phyloP scores from a whole-genome alignment of 1,284 basidiomycete species.

The Malassezia restricta region DNA sequence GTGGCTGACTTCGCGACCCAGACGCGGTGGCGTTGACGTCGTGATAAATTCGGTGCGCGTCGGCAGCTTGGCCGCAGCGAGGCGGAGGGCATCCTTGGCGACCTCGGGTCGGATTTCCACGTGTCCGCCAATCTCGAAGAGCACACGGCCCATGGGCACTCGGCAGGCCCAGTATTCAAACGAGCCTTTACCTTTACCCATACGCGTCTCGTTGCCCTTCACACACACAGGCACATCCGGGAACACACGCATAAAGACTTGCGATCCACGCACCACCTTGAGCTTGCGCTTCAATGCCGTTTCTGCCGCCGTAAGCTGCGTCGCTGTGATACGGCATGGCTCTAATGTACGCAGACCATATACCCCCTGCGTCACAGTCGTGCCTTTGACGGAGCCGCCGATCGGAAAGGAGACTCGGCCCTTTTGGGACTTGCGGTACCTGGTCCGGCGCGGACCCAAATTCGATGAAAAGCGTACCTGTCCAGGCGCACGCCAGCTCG shows the following conservation, averaged over 20 bases:
- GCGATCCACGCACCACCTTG: slow-evolving; percentile 77
- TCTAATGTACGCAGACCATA: slow-evolving; percentile 83
- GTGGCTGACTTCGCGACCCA: slow-evolving; percentile 53
- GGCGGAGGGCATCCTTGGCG: slow-evolving; percentile 77
- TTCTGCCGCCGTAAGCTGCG: slow-evolving; percentile 74
- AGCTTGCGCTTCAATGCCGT: slow-evolving; percentile 81
- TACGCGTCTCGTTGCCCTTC: slow-evolving; percentile 97
- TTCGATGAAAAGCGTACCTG: slow-evolving; percentile 51
- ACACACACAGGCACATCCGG: slow-evolving; percentile 95
- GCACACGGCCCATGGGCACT: slow-evolving; percentile 81
- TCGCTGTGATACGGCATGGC: slow-evolving; percentile 73
- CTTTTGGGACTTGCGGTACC: slow-evolving; percentile 76
- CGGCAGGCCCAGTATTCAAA: slow-evolving; percentile 96
- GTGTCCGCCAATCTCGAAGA: slow-evolving; percentile 85
- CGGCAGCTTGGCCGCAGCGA: slow-evolving; percentile 80
- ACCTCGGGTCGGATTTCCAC: slow-evolving; percentile 76
- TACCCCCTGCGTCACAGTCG: slow-evolving; percentile 77
- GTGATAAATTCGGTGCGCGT: slow-evolving; percentile 79
- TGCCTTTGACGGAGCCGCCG: slow-evolving; percentile 86
- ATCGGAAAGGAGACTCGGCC: slow-evolving; percentile 54
- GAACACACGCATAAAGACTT: slow-evolving; percentile 80
- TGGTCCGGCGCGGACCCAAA: slow-evolving; percentile 68
- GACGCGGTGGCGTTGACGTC: slow-evolving; percentile 58
- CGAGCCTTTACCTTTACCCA: slow-evolving; percentile 97
- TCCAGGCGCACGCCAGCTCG: background rate